A percentile compares a stretch with the other conserved stretches of the same genome.
These are phyloP conservation scores for Aspergillus avenaceus DNA, from an alignment of 495 filamentous ascomycete species.

Conservation along the genomic window DNA sequence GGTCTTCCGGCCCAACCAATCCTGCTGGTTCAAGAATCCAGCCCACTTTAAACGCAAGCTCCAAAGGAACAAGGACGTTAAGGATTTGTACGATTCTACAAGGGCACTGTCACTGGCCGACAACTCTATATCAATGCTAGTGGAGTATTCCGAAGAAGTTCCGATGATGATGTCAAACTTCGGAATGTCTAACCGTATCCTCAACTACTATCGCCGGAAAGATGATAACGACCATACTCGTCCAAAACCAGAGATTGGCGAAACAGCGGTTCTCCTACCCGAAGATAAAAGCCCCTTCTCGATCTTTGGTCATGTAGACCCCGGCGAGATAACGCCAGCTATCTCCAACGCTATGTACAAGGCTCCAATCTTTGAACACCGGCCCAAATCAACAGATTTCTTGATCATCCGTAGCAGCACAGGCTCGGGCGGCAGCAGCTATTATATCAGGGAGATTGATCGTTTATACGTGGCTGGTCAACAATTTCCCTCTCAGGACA, in stretches of 20 bases:
- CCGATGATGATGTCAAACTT: constrained; percentile 90
- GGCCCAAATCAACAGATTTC: constrained; percentile 75
- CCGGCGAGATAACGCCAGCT: constrained; percentile 82
- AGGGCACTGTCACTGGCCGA: constrained; percentile 80
- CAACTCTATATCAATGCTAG: constrained; percentile 77
- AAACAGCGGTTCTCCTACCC: constrained; percentile 78
- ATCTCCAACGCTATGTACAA: constrained; percentile 94
- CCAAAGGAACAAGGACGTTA: constrained; percentile 67
- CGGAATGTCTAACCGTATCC: constrained; percentile 90
- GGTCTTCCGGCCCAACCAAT: constrained; percentile 56
- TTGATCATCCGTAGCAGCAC: constrained; percentile 78
- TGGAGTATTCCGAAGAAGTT: constrained; percentile 95
- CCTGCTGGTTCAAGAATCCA: constrained; percentile 48
- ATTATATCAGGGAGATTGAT: constrained; percentile 82
- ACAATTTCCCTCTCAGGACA: constrained; percentile 82
- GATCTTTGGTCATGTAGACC: constrained; percentile 87
- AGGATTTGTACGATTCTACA: constrained; percentile 68
- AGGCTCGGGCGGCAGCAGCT: constrained; percentile 64
- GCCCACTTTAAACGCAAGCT: constrained; percentile 65
- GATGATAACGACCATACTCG: constrained; percentile 71
- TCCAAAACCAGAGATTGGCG: constrained; percentile 76
- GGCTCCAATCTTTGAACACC: constrained; percentile 87
- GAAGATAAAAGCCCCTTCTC: constrained; percentile 95
- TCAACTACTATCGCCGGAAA: constrained; percentile 94
- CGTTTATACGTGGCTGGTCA: constrained; percentile 88